A percentile compares a stretch with the other conserved stretches of the same genome.
Evolutionary conservation across 2,329 filamentous ascomycete species (phyloP).

Genomic region (Aspergillus caelatus): DNA sequence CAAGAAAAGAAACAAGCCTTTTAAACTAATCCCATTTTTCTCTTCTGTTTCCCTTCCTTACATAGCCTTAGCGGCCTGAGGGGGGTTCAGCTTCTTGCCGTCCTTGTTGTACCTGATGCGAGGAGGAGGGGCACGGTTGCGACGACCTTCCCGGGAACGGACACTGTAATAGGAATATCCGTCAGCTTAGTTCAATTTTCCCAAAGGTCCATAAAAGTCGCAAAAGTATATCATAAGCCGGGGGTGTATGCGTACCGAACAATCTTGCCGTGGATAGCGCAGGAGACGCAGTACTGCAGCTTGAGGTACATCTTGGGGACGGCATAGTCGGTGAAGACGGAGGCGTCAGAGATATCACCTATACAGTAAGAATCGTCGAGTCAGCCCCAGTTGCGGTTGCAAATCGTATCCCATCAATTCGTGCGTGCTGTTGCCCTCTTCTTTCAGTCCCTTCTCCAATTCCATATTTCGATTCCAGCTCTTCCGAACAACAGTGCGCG

Average conservation of each 20-base stretch:
- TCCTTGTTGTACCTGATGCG: constrained; percentile 99
- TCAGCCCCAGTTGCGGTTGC: constrained; percentile 17
- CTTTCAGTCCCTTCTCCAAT: background rate
- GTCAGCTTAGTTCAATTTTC: constrained; percentile 17
- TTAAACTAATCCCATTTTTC: constrained; percentile 41
- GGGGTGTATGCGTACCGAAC: constrained; percentile 78
- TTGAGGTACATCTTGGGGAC: constrained; percentile 99
- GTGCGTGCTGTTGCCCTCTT: background rate
- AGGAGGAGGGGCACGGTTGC: constrained; percentile 97
- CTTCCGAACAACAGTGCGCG: constrained; percentile 19
- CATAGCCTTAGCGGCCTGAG: constrained; percentile 70
- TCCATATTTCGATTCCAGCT: constrained; percentile 14
- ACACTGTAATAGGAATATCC: constrained; percentile 66
- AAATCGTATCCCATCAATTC: constrained; percentile 1
- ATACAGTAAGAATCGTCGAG: constrained; percentile 22
- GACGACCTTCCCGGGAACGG: constrained; percentile 92
- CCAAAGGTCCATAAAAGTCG: background rate
- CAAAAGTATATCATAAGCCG: background rate
- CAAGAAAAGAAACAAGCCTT: constrained; percentile 41
- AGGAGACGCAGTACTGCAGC: constrained; percentile 99
- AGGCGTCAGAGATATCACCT: constrained; percentile 99
- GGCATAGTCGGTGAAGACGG: constrained; percentile 98
- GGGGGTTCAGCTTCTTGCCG: constrained; percentile 98
- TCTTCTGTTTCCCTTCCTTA: constrained; percentile 40
- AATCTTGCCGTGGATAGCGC: constrained; percentile 99